Percentiles rank a stretch among this genome's conserved stretches.
phyloP scores from a whole-genome alignment of 2,329 filamentous ascomycete genomes.

The Pseudocercospora cruenta region DNA sequence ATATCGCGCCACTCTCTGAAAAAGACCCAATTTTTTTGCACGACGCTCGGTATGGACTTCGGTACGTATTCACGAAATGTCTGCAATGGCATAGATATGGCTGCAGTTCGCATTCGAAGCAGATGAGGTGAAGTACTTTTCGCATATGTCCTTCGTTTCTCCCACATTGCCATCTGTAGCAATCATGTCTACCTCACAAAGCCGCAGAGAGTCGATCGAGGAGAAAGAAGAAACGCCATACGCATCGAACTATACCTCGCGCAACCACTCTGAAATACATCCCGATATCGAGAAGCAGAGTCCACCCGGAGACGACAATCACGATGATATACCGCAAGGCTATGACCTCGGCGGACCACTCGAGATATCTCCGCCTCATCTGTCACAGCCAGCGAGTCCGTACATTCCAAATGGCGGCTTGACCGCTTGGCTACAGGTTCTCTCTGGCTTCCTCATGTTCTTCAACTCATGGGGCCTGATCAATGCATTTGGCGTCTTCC shows the following conservation, averaged over 20 bases:
- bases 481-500: too few relatives aligned
- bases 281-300: conserved; percentile 23
- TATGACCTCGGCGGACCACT: conserved; percentile 28
- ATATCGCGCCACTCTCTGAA: conserved; percentile 9
- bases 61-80: neutral
- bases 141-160: neutral
- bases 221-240: conserved; percentile 20
- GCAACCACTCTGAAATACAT: conserved; percentile 15
- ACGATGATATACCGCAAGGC: neutral
- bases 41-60: neutral
- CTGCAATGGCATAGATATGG: neutral
- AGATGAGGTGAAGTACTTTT: neutral
- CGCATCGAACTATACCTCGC: conserved; percentile 8
- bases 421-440: conserved; percentile 51
- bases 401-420: conserved; percentile 47
- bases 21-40: neutral
- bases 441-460: conserved; percentile 50
- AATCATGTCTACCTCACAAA: neutral
- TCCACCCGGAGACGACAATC: neutral
- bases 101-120: neutral
- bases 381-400: conserved; percentile 25
- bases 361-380: conserved; percentile 27
- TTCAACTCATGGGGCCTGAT: conserved; percentile 45
- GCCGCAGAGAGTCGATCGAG: conserved; percentile 15
- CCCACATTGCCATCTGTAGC: neutral